phyloP scores from a whole-genome alignment of 139 green algal species.

The Desmodesmus armatus region DNA sequence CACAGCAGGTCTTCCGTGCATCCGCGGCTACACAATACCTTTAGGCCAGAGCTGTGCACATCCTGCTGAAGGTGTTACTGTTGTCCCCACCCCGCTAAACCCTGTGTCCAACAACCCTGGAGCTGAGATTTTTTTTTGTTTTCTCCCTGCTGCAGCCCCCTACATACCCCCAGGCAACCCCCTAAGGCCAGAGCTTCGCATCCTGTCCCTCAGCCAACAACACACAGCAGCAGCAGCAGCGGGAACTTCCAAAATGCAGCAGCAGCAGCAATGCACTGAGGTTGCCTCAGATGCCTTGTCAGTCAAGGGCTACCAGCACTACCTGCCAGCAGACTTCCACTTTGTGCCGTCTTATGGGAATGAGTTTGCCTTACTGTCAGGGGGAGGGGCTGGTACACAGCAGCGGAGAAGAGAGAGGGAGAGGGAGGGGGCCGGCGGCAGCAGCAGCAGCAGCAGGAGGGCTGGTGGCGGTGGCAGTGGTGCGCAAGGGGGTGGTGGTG shows the following conservation, averaged over 20 bases:
- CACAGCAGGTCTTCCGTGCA: too few species aligned
- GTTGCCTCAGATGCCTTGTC: slow-evolving; percentile 47
- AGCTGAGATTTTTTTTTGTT: neutral
- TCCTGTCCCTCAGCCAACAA: slow-evolving; percentile 40
- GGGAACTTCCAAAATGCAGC: neutral
- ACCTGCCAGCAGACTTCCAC: slow-evolving; percentile 43
- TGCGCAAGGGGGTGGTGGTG: neutral
- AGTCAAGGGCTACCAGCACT: slow-evolving; percentile 31
- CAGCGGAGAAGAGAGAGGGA: too few species aligned
- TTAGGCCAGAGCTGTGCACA: neutral
- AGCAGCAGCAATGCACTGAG: slow-evolving; percentile 22
- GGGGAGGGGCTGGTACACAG: too few species aligned
- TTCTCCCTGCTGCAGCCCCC: neutral
- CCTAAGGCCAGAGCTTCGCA: slow-evolving; percentile 45
- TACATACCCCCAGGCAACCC: slow-evolving; percentile 9
- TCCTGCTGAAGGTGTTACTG: neutral
- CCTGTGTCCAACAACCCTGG: too few species aligned
- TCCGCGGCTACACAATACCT: too few species aligned
- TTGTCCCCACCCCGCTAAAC: too few species aligned
- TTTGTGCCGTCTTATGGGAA: slow-evolving; percentile 53
- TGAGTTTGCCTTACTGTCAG: slow-evolving; percentile 25
- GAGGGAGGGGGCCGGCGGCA: neutral
- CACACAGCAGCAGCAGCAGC: slow-evolving; percentile 25
- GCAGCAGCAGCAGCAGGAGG: neutral
- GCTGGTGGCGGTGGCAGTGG: neutral